These are phyloP conservation scores for Arthrobotrys conoides DNA, from an alignment of 2,329 filamentous ascomycete genomes.

Conservation along the genomic window DNA sequence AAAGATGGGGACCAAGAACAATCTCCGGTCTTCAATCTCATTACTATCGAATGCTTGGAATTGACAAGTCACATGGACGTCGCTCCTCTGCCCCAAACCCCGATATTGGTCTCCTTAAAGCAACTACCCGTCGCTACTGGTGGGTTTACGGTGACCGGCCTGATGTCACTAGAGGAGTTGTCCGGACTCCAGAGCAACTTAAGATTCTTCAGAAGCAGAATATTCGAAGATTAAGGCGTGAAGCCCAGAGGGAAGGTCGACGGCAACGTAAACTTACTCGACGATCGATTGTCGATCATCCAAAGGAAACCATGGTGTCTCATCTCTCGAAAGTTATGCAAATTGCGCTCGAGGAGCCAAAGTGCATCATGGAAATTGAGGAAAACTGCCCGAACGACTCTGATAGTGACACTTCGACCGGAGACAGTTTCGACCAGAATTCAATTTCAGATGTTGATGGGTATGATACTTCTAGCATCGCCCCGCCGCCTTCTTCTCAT, in stretches of 20 bases:
- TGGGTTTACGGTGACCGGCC: constrained; percentile 51
- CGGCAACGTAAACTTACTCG: constrained; percentile 49
- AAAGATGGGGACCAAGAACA: constrained; percentile 54
- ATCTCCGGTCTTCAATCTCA: constrained; percentile 60
- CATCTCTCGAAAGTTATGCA: constrained; percentile 2
- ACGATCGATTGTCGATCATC: constrained; percentile 8
- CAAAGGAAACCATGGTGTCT: constrained; percentile 2
- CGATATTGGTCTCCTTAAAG: constrained; percentile 52
- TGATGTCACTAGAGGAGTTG: constrained; percentile 2
- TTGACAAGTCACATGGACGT: constrained; percentile 49
- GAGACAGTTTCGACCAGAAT: constrained; percentile 33
- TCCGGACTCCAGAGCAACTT: constrained; percentile 32
- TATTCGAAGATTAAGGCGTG: constrained; percentile 31
- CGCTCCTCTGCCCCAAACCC: constrained; percentile 55
- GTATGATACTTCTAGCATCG: constrained; percentile 48
- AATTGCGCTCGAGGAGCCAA: constrained; percentile 8
- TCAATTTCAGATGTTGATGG: constrained; percentile 52
- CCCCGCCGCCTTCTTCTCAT: constrained; percentile 49
- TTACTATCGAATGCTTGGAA: constrained; percentile 55
- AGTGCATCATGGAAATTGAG: constrained; percentile 6
- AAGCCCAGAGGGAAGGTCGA: constrained; percentile 45
- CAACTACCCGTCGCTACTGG: constrained; percentile 56
- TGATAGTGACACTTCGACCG: constrained; percentile 43
- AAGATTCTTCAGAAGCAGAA: constrained; percentile 46
- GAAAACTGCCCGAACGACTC: constrained; percentile 6